Base-by-base conservation (phyloP, 257 asterid species). In the Henckelia pumila region DNA sequence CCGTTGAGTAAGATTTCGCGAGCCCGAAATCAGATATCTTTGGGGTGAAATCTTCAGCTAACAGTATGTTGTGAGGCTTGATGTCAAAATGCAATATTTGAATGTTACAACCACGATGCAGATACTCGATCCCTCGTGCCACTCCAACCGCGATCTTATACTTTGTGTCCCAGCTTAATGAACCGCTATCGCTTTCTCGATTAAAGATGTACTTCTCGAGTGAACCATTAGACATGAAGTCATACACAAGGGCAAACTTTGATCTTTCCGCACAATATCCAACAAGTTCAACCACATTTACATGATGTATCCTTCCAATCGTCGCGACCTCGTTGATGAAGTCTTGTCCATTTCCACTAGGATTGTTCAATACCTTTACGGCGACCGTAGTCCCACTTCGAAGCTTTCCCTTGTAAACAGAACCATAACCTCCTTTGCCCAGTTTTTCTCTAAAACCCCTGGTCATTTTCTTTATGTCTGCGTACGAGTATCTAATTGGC, bases 141-240 rank as follows among this genome's bases (percentile, higher is more conserved):
- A 73, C 72, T 7, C 77, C 77, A 66, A 73, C 26, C 9, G 72
- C 72, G 50, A 73, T 73, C 32, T 59, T 56, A 16, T 59, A 73
- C 64, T 73, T 73, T 23, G 9, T 59, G 19, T 66, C 57, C 77
- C 72, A 66, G 4, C 35, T 60, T 17, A 73, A 50, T 7, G 57
- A 61, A 19, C 13, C 0, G 16, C 11, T 1, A 1, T 14, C 50
- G 1, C 2, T 30, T 61, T 66, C 55, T 50, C 16, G 28, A 10
- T 8, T 50, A 13, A 49, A 52, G 26, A 73, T 66, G 72, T 66
- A 73, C 49, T 66, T 73, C 19, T 73, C 72, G 8, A 66, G 64
- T 0, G 72, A 73, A 32, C 72, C 77, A 20, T 65, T 72, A 30
- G 77, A 61, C 77, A 72, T 65, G 61, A 72, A 72, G 50, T 72